Percentiles rank a stretch among this genome's conserved stretches.
Evolutionary conservation across 2,329 filamentous ascomycete species (phyloP).

Genomic region (Arthroderma sp.): DNA sequence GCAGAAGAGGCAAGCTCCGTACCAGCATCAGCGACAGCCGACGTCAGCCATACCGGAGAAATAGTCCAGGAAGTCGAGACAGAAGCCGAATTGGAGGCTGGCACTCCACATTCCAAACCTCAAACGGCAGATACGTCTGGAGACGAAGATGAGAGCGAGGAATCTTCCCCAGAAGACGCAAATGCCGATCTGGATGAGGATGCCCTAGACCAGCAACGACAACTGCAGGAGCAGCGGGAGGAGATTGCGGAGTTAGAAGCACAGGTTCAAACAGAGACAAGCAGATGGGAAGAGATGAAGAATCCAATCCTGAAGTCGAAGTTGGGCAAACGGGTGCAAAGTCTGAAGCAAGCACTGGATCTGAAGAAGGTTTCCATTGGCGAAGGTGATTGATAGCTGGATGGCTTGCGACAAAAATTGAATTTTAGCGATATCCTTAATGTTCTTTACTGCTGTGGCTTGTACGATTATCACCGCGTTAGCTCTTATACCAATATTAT

Average conservation of each 20-base stretch:
- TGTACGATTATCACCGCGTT: too few relatives aligned
- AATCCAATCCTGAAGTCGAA: conserved; percentile 31
- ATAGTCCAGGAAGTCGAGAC: conserved; percentile 1
- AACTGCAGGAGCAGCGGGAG: conserved; percentile 32
- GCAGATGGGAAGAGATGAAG: conserved; percentile 26
- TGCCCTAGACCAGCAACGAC: conserved; percentile 27
- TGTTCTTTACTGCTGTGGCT: too few relatives aligned
- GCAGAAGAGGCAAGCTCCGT: conserved; percentile 16
- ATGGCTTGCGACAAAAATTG: too few relatives aligned
- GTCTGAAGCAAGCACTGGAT: conserved; percentile 31
- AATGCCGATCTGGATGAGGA: conserved; percentile 32
- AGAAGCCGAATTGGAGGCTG: conserved; percentile 11
- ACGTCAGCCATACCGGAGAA: conserved; percentile 13
- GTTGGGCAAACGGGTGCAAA: conserved; percentile 31
- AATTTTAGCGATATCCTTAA: too few relatives aligned
- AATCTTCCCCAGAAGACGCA: conserved; percentile 19
- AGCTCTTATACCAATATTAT: too few relatives aligned
- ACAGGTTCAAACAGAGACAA: conserved; percentile 25
- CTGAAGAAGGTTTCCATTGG: conserved; percentile 32
- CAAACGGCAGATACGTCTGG: conserved; percentile 27
- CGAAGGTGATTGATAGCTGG: conserved; percentile 14
- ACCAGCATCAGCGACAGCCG: conserved; percentile 16
- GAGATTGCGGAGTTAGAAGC: conserved; percentile 32
- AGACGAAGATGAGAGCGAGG: conserved; percentile 27
- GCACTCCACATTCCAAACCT: conserved; percentile 22